A percentile compares a stretch with the other conserved stretches of the same genome.
These are phyloP conservation scores for Lentinula guzmanii DNA, from an alignment of 768 basidiomycete genomes.

Conservation along the genomic window DNA sequence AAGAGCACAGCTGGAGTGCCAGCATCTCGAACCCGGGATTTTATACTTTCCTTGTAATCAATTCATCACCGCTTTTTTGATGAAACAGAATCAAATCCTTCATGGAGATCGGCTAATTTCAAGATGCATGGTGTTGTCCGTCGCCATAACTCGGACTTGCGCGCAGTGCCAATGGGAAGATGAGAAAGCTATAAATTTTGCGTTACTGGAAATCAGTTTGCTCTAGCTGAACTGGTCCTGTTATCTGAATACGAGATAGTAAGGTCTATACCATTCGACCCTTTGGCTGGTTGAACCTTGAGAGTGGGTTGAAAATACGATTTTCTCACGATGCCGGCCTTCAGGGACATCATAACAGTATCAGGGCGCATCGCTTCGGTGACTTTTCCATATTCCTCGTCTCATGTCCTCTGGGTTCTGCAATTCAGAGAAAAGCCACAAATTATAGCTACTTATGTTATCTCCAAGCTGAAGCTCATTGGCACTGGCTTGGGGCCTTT, in stretches of 20 bases:
- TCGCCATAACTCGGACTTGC: not conserved
- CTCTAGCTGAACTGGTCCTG: too few relatives aligned
- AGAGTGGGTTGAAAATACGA: too few relatives aligned
- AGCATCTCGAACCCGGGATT: not conserved
- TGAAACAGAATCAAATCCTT: not conserved
- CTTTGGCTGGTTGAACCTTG: not conserved
- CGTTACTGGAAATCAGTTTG: too few relatives aligned
- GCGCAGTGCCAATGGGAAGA: not conserved
- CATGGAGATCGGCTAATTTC: not conserved
- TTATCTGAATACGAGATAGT: too few relatives aligned
- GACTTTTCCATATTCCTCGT: too few relatives aligned
- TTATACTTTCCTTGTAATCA: not conserved
- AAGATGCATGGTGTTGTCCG: not conserved
- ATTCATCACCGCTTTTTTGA: conserved; percentile 1
- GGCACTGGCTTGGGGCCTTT: too few relatives aligned
- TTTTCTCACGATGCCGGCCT: not conserved
- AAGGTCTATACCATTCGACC: too few relatives aligned
- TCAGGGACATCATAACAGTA: not conserved
- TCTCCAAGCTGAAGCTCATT: not conserved
- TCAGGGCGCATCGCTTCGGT: too few relatives aligned
- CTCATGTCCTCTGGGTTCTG: too few relatives aligned
- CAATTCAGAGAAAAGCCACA: too few relatives aligned
- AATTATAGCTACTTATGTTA: not conserved
- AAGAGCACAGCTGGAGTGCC: not conserved
- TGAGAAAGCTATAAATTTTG: not conserved